These are phyloP conservation scores for Penicillium tannophilum DNA, from an alignment of 495 filamentous ascomycete genomes.

Conservation along the genomic window DNA sequence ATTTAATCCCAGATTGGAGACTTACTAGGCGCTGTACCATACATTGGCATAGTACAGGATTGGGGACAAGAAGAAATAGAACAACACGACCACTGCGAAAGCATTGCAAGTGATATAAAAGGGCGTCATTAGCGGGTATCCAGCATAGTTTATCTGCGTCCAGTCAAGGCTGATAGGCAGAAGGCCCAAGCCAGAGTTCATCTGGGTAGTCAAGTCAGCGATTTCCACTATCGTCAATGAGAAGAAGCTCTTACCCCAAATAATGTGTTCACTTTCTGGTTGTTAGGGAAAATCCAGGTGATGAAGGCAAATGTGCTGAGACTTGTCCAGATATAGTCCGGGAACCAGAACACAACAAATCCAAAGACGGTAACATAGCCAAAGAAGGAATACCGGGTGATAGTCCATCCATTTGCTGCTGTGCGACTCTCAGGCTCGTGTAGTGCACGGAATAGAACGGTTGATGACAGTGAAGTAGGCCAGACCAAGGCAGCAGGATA, in stretches of 20 bases:
- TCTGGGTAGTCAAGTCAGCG: not conserved
- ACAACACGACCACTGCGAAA: conserved; percentile 58
- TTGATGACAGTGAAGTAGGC: conserved; percentile 33
- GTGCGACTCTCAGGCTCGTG: conserved; percentile 45
- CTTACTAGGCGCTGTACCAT: conserved; percentile 54
- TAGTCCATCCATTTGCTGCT: conserved; percentile 54
- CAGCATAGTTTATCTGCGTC: conserved; percentile 66
- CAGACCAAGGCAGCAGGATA: conserved; percentile 46
- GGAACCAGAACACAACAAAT: conserved; percentile 70
- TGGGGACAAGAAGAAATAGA: conserved; percentile 58
- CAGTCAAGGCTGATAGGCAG: conserved; percentile 70
- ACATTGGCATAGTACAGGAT: conserved; percentile 55
- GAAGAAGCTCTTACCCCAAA: conserved; percentile 53
- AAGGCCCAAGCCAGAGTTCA: conserved; percentile 57
- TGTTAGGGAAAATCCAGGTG: conserved; percentile 63
- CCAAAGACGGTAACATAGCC: conserved; percentile 44
- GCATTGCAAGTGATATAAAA: conserved; percentile 67
- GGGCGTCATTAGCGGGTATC: conserved; percentile 67
- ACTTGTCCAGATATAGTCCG: conserved; percentile 72
- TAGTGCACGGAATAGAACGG: conserved; percentile 44
- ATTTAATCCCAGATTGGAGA: conserved; percentile 18
- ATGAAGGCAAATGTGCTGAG: conserved; percentile 63
- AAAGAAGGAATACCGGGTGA: conserved; percentile 61
- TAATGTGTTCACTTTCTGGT: conserved; percentile 60
- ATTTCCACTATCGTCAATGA: not conserved